Evolutionary conservation across 768 basidiomycete species (phyloP), one percentile per base, ranked within the genome.

Genomic region (Lanmaoa pseudosensibilis): DNA sequence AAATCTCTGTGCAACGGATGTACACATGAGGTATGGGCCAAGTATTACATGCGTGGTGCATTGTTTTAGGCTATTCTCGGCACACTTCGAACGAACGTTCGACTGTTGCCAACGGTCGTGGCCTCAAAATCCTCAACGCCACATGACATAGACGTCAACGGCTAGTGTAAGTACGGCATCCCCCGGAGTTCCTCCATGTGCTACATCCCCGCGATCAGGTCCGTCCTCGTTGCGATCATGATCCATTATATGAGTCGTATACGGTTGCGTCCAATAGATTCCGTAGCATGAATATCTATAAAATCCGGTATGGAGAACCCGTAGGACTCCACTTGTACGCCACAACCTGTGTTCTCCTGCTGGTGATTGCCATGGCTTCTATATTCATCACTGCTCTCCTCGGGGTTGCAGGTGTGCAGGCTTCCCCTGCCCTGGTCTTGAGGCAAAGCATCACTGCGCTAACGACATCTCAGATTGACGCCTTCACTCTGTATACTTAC

Each of bases 401-500:
- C 12, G 39, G 49, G 34, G n/a, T 46, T 2, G 37, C 55, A 16
- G 36, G 50, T 36, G 55, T 46, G 12, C 53, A 50, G 30, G 57
- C 60, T 16, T 56, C 50, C 10, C 69, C 73, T 27, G 19, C 63
- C 9, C 65, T 72, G 15, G 49, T 55, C 30, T 47, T 70, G 33
- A 72, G 72, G n/a, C 73, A 75, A 58, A 61, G 63, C 27, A 75
- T 79, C 46, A 72, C 71, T 4, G 50, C 75, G 1, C 69, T 83
- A 27, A 69, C 73, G 13, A 49, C 69, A 6, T 43, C 76, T 1
- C 70, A 83, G 60, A 73, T 83, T 19, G 56, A 72, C 5, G 27
- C 67, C 4, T 84, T 75, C 68, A 75, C 62, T 30, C 74, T 81
- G 0, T 85, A 77, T 68, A 77, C 80, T 7, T 70, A 70, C 59